Evolutionary conservation across 148 eudicot genomes (phyloP), one percentile per base, ranked within the genome.

Genomic region (Camellia sinensis): DNA sequence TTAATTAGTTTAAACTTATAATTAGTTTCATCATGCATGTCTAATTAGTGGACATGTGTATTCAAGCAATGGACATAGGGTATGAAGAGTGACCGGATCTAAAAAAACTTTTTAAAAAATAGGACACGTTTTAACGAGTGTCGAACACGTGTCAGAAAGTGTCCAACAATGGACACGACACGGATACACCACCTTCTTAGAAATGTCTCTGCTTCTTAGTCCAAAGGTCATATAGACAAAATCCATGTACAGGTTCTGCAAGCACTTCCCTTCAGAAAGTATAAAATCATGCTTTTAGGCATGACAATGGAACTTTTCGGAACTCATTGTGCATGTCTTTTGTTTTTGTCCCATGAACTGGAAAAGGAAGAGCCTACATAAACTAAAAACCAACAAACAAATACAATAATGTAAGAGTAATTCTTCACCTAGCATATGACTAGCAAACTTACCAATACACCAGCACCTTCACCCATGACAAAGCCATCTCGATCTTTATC

Each of bases 391-490:
- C 15, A 48, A 50, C 14, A 48, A 14, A 65, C 18, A 75, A 48
- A 48, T 11, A 48, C 40, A 37, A 48, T 48, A 5, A 48, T 3
- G 52, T 8, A 65, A 29, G 17, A 50, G 53, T 1, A 29, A 2
- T 75, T 44, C 70, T 10, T 11, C 50, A 56, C 4, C 17, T 9
- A 77, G 78, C 41, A 43, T n/a, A 43, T 19, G 43, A 85, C 80
- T 40, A 69, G 15, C 43, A 22, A 57, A 68, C 89, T 84, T 87
- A 95, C 98, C 94, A 95, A 78, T 19, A 95, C 93, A 72, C 98
- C 98, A 81, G 94, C 89, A 57, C 98, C 98, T 91, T 95, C 98
- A 64, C 98, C 98, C 97, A 95, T 93, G 48, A 95, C 98, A 86
- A 95, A 95, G 78, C 98, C 98, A 86, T 95, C 98, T 81, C 98